Conservation (phyloP, 306 rosid species). For the Cyamopsis tetragonoloba region DNA sequence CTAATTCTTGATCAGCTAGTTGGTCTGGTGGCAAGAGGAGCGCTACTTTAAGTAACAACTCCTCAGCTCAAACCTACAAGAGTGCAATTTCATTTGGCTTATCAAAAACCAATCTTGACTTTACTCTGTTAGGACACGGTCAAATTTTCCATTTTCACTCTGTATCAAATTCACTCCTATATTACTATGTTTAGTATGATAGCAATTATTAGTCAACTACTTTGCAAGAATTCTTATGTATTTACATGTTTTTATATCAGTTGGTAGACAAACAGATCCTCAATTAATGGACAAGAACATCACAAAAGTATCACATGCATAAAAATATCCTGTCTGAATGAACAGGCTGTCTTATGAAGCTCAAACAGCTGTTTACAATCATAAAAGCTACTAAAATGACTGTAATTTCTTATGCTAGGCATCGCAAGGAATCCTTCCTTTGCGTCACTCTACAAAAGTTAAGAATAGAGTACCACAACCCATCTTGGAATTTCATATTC, state of each 20-base stretch:
- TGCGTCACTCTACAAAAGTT: neutral
- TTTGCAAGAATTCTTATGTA: neutral
- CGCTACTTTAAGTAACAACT: too few species aligned
- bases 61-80: too few species aligned
- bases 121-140: neutral
- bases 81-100: too few species aligned
- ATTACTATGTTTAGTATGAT: neutral
- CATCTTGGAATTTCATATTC: conserved; percentile 2
- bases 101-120: too few species aligned
- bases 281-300: neutral
- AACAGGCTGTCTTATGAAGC: neutral
- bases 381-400: neutral
- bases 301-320: neutral
- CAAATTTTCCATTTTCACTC: neutral
- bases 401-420: neutral
- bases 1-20: too few species aligned
- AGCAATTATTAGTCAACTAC: neutral
- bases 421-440: neutral
- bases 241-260: neutral
- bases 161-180: neutral
- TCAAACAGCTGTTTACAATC: neutral
- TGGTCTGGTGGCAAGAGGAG: too few species aligned
- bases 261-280: neutral
- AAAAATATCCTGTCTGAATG: neutral
- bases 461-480: neutral